Evolutionary conservation across 768 basidiomycete species (phyloP).

Genomic region (Roridomyces roridus): DNA sequence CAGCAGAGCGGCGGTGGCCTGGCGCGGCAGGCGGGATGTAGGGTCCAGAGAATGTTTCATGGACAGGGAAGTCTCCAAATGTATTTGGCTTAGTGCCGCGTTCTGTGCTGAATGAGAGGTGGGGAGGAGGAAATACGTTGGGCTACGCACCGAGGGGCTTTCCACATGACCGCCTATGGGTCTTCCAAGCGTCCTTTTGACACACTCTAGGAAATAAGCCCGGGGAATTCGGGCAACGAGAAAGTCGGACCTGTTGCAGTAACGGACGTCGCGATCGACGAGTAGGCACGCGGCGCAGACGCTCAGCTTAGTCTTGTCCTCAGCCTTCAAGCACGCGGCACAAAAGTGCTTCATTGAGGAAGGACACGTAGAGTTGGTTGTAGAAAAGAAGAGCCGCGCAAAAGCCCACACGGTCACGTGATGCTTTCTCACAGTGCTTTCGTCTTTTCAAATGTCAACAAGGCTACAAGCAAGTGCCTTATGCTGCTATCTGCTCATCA

Average conservation of each 20-base stretch:
- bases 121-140: no score
- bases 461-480: no score
- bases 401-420: no score
- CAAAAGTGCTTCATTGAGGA: constrained; percentile 23
- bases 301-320: constrained; percentile 18
- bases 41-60: neutral
- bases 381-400: no score
- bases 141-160: constrained; percentile 16
- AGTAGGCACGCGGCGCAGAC: constrained; percentile 11
- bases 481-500: no score
- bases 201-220: constrained; percentile 6
- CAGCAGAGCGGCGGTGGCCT: constrained; percentile 10
- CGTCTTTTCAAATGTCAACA: no score
- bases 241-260: constrained; percentile 6
- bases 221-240: no score
- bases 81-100: constrained; percentile 1
- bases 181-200: constrained; percentile 17
- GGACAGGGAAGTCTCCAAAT: neutral
- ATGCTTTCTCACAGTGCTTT: no score
- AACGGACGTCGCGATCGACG: constrained; percentile 16
- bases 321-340: constrained; percentile 14
- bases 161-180: constrained; percentile 12
- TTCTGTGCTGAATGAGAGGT: neutral
- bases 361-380: no score
- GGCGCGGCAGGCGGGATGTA: constrained; percentile 5